Base-by-base conservation (phyloP, 192 early-diverging fungal species). In the Backusella australiensis region DNA sequence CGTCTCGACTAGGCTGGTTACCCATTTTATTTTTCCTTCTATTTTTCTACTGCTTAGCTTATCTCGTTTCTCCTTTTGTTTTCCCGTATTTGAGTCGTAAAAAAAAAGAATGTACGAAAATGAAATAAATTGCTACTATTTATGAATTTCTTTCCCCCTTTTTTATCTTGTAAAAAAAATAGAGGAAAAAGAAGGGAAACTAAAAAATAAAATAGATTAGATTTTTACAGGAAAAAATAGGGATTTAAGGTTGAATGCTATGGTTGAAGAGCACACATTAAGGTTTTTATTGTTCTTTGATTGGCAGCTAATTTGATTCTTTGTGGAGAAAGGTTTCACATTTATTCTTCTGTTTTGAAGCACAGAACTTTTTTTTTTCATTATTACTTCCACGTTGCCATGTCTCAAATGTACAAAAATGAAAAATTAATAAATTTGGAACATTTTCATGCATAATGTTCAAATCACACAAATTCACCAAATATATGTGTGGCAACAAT, bases 1-100 rank as follows among this genome's bases (percentile, higher is more conserved):
- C 65, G 21, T 75, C 74, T 68, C 67, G 66, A 35, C 65, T 75
- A n/a, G 63, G 74, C 46, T 75, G 74, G 34, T 65, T 75, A n/a
- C 74, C 74, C 65, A 75, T 75, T 46, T 26, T n/a, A 41, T 36
- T 38, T n/a, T 68, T 36, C 11, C n/a, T 69, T 38, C 36, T 69
- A 36, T 69, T 69, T 38, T 36, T 38, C 35, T 41, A 21, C 38
- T 38, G 46, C 46, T 49, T 49, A 49, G 46, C 46, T 49, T 49
- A 49, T 49, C 44, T 49, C 44, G 44, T 49, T 49, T 49, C 44
- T 49, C 44, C 19, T 49, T 49, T 49, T 49, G 38, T 49, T 49
- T 49, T 49, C 6, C 17, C 17, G 46, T 15, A 17, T 49, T 49
- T 3, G 17, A 49, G 46, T 17, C 15, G 46, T 49, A 4, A 17